Evolutionary conservation across 208 protist genomes (phyloP), one percentile per base, ranked within the genome.

Genomic region (Leishmania amazonensis): DNA sequence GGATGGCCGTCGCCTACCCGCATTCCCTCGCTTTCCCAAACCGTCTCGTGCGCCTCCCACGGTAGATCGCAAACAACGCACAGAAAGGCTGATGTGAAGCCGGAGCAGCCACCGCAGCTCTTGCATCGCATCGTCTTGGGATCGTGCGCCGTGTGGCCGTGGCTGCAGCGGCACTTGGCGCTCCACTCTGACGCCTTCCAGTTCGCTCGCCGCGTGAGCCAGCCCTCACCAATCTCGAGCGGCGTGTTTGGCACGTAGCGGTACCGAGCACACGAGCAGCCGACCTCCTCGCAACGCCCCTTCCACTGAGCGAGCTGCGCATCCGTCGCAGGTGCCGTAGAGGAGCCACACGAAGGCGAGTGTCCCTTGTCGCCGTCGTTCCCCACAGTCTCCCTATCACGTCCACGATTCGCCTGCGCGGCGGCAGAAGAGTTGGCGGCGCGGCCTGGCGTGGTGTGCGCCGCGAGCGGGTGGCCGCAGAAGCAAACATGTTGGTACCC

Each of bases 1-100:
- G 92, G 89, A 49, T 85, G 77, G 4, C 91, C 89, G 1, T 76
- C 75, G 35, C 65, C 17, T 51, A 67, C 42, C 7, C 96, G 89
- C 45, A 91, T 87, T n/a, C 76, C 78, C 77, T 93, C 92, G 45
- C 85, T 93, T 85, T 97, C 94, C 75, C 91, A 93, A 42, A 96
- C 89, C 51, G 96, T 97, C 47, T 75, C 81, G 81, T 98, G 96
- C 38, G 95, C 90, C 83, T 97, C 93, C 85, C 90, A 90, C 62
- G 89, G 86, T 80, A 90, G 54, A 81, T 98, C 92, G 65, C 96
- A 98, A 28, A 95, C 92, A 0, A 97, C 91, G 71, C 96, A 98
- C 15, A 92, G 68, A 71, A 93, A 98, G 53, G 92, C 87, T 38
- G 90, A 90, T 3, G 77, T 75, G 67, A 92, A 97, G 2, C 40